Base-by-base conservation (phyloP, 176 grass and related monocot species). In the Oryza officinalis region DNA sequence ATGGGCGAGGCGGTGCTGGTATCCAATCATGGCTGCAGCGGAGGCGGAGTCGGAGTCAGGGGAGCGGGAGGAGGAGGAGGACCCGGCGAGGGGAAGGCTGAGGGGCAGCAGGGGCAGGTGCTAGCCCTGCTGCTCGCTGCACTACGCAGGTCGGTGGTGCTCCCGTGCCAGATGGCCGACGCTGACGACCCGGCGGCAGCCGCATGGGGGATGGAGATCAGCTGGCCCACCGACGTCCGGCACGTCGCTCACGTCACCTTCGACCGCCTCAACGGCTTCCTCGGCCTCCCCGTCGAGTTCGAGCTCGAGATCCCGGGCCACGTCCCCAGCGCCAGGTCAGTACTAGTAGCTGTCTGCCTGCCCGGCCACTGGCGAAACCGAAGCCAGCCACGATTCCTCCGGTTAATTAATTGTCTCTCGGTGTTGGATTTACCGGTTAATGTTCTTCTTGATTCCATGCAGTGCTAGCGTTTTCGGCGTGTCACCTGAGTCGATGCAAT, bases 161-260 rank as follows among this genome's bases (percentile, higher is more conserved):
- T 91, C 23, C 83, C 92, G 28, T 94, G 92, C 79, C 86, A 81
- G 75, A 83, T 94, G 85, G 85, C 13, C 37, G 89, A 65, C 23
- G 80, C 50, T 33, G 85, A 81, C 26, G 81, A 84, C 57, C 69
- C 44, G 10, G 63, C 32, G 13, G 66, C 75, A 1, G 67, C 35
- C 20, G 60, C 40, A 7, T 85, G 88, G 78, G 87, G 86, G 6
- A 87, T 97, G 94, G 91, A 97, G 65, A 97, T 97, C 76, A 78
- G 94, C 23, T 97, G 91, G 91, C 94, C 94, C 20, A 97, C 96
- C 0, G 91, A 98, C 74, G 93, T 98, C 82, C 87, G 91, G 40
- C 96, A 98, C 79, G 93, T 98, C 77, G 93, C 91, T 14, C 96
- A 98, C 79, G 96, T 98, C 82, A 98, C 96, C 76, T 98, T 98